phyloP scores from a whole-genome alignment of 2,329 filamentous ascomycete genomes.

The Tolypocladium album region DNA sequence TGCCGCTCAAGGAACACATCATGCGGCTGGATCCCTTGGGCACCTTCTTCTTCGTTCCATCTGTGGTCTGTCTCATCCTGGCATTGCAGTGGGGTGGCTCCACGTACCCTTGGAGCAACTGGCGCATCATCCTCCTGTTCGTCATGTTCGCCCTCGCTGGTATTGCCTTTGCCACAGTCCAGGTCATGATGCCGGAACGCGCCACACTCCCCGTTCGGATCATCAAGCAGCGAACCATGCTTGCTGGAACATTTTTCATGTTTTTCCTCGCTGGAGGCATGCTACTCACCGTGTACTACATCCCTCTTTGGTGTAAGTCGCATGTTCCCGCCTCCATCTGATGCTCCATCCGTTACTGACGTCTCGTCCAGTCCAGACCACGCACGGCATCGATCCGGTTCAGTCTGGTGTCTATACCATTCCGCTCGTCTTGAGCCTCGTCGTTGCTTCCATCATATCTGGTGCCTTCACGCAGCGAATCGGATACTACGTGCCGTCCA shows the following conservation, averaged over 20 bases:
- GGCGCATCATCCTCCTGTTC: slow-evolving; percentile 43
- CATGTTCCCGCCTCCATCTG: not conserved
- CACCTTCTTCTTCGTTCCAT: slow-evolving; percentile 48
- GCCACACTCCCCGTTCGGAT: slow-evolving; percentile 46
- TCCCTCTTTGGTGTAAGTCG: slow-evolving; percentile 2
- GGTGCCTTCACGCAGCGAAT: slow-evolving; percentile 38
- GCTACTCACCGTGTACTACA: slow-evolving; percentile 44
- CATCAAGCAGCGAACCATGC: slow-evolving; percentile 43
- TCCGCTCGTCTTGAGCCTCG: slow-evolving; percentile 44
- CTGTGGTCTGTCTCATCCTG: slow-evolving; percentile 47
- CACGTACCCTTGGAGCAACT: slow-evolving; percentile 38
- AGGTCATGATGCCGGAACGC: slow-evolving; percentile 41
- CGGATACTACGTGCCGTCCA: slow-evolving; percentile 50
- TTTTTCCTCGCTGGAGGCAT: slow-evolving; percentile 38
- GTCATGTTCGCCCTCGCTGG: slow-evolving; percentile 35
- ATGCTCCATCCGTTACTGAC: not conserved
- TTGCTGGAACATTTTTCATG: slow-evolving; percentile 33
- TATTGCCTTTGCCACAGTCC: slow-evolving; percentile 37
- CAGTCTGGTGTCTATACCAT: slow-evolving; percentile 47
- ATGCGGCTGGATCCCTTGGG: slow-evolving; percentile 47
- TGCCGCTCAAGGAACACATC: slow-evolving; percentile 29
- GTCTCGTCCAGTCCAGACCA: slow-evolving; percentile 37
- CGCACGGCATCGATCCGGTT: slow-evolving; percentile 39
- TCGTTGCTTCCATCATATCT: slow-evolving; percentile 37
- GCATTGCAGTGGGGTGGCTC: slow-evolving; percentile 54